Evolutionary conservation across 495 filamentous ascomycete genomes (phyloP).

Genomic region (Mytilinidion resinicola): DNA sequence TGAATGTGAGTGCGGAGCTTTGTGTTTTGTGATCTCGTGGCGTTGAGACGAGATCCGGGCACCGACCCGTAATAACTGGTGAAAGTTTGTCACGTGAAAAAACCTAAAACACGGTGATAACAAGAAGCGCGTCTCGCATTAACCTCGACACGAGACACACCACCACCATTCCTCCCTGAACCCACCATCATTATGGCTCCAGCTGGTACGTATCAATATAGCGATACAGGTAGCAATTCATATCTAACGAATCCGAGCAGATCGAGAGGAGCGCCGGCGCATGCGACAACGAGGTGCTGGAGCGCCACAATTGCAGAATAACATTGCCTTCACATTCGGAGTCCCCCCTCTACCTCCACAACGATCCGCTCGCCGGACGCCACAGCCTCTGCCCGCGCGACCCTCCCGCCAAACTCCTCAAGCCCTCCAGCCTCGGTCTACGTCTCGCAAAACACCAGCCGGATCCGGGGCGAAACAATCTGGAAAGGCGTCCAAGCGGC

Average conservation of each 20-base stretch:
- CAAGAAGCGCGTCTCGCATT: no score
- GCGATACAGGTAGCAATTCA: not conserved
- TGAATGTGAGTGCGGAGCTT: slow-evolving; percentile 17
- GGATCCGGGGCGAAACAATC: not conserved
- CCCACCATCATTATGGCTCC: not conserved
- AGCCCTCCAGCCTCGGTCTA: not conserved
- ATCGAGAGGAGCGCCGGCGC: slow-evolving; percentile 49
- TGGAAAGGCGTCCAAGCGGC: not conserved
- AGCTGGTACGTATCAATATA: not conserved
- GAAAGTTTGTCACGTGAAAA: not conserved
- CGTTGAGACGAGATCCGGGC: no score
- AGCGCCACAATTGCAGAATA: slow-evolving; percentile 25
- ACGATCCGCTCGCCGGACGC: slow-evolving; percentile 5
- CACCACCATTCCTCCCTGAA: not conserved
- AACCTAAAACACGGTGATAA: no score
- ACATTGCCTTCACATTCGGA: slow-evolving; percentile 48
- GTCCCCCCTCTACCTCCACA: not conserved
- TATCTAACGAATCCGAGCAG: slow-evolving; percentile 24
- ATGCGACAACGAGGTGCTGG: slow-evolving; percentile 57
- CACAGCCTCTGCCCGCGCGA: not conserved
- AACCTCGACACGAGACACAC: not conserved
- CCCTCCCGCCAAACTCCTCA: slow-evolving; percentile 1
- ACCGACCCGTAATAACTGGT: no score
- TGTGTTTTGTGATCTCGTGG: slow-evolving; percentile 4
- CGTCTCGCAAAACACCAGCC: not conserved